A percentile compares a stretch with the other conserved stretches of the same genome.
Conservation (phyloP, 2,329 filamentous ascomycete species). For the Chaetomiaceae sp. region DNA sequence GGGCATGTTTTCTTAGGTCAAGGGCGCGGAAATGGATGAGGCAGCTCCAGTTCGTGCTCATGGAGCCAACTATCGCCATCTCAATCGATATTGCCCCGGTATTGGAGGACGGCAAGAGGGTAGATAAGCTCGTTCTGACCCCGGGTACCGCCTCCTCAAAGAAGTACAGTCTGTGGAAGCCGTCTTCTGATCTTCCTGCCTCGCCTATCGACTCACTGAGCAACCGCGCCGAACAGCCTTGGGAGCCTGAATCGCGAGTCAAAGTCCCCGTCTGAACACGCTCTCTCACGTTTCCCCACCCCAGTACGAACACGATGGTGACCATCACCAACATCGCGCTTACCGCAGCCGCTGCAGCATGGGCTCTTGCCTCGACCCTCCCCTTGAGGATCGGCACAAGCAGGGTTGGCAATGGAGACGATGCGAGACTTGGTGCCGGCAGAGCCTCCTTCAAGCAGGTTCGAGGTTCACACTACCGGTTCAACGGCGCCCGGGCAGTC, state of each 20-base stretch:
- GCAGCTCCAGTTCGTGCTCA: constrained; percentile 4
- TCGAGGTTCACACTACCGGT: constrained; percentile 29
- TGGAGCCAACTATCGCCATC: constrained; percentile 8
- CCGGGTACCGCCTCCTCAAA: not conserved
- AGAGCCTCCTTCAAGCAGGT: constrained; percentile 32
- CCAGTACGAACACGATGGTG: constrained; percentile 13
- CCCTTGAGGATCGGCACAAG: constrained; percentile 25
- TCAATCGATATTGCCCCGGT: constrained; percentile 8
- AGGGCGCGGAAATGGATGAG: not conserved
- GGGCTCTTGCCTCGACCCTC: constrained; percentile 21
- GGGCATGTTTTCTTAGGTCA: not conserved
- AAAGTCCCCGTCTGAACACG: not conserved
- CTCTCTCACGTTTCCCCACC: not conserved
- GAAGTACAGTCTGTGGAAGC: not conserved
- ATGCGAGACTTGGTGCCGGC: constrained; percentile 5
- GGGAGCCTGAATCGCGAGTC: too few species aligned
- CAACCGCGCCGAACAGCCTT: not conserved
- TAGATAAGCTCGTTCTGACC: constrained; percentile 16
- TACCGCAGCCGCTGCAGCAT: constrained; percentile 12
- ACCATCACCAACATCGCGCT: constrained; percentile 20
- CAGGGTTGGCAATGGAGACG: constrained; percentile 9
- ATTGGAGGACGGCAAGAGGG: not conserved
- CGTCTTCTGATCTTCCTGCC: not conserved
- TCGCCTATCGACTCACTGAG: not conserved
- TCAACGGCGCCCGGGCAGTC: constrained; percentile 33